Evolutionary conservation across 1,284 basidiomycete genomes (phyloP).

Genomic region (Leccinum fallax): DNA sequence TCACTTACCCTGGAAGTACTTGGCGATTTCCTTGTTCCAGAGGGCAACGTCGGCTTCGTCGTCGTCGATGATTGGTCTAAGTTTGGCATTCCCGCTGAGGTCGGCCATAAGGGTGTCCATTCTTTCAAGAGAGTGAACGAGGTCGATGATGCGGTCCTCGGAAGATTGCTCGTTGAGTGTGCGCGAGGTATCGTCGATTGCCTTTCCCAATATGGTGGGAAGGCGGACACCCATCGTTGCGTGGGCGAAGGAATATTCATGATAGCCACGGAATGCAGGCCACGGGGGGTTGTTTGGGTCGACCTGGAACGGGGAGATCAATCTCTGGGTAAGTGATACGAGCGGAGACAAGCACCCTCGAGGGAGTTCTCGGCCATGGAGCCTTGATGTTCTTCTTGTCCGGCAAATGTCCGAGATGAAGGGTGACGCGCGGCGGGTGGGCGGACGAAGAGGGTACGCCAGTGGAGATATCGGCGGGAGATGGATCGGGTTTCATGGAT

Average conservation of each 20-base stretch:
- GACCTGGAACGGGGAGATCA: constrained; percentile 44
- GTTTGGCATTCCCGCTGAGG: constrained; percentile 77
- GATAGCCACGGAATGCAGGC: constrained; percentile 94
- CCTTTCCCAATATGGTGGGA: constrained; percentile 95
- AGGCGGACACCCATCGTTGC: constrained; percentile 93
- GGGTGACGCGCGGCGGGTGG: constrained; percentile 59
- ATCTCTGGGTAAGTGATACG: neutral
- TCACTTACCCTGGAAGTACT: constrained; percentile 82
- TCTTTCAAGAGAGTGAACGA: constrained; percentile 85
- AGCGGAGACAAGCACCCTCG: constrained; percentile 47
- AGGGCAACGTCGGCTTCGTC: constrained; percentile 92
- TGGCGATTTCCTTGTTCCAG: constrained; percentile 97
- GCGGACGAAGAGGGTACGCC: constrained; percentile 34
- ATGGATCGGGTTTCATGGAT: constrained; percentile 10
- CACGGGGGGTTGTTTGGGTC: constrained; percentile 96
- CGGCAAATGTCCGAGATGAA: constrained; percentile 72
- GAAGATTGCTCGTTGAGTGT: constrained; percentile 88
- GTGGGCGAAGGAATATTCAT: constrained; percentile 94
- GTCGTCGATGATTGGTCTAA: constrained; percentile 89
- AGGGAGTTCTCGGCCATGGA: constrained; percentile 72
- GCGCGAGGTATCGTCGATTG: constrained; percentile 88
- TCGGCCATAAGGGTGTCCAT: constrained; percentile 85
- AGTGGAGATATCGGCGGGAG: neutral
- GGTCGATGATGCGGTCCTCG: constrained; percentile 87
- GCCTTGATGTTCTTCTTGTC: constrained; percentile 69